These are phyloP conservation scores for Cadophora malorum DNA, from an alignment of 2,329 filamentous ascomycete species.

Conservation along the genomic window DNA sequence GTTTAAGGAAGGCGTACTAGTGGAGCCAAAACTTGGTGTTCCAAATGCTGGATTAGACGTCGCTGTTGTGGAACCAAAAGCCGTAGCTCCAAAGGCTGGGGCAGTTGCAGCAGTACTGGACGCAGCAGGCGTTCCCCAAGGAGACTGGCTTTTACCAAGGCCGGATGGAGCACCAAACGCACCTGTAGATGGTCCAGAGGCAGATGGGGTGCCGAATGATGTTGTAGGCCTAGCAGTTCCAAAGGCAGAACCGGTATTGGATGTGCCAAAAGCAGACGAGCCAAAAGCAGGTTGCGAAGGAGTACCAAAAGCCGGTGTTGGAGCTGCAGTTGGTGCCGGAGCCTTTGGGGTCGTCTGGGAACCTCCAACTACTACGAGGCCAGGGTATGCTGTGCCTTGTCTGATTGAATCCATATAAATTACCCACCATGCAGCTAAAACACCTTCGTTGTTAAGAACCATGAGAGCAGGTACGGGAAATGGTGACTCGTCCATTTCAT, in stretches of 20 bases:
- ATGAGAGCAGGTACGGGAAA: slow-evolving; percentile 84
- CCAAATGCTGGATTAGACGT: slow-evolving; percentile 55
- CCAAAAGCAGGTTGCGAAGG: slow-evolving; percentile 46
- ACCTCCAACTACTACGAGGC: slow-evolving; percentile 58
- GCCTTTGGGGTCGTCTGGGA: slow-evolving; percentile 30
- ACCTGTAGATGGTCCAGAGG: slow-evolving; percentile 48
- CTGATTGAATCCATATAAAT: slow-evolving; percentile 88
- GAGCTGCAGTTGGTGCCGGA: slow-evolving; percentile 36
- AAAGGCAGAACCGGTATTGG: slow-evolving; percentile 45
- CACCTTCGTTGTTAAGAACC: slow-evolving; percentile 86
- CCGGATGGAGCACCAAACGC: slow-evolving; percentile 48
- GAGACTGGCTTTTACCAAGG: slow-evolving; percentile 58
- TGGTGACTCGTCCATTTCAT: slow-evolving; percentile 80
- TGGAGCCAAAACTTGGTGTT: slow-evolving; percentile 51
- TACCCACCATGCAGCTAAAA: slow-evolving; percentile 88
- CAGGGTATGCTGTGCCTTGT: slow-evolving; percentile 74
- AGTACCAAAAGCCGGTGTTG: slow-evolving; percentile 42
- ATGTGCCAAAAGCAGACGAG: slow-evolving; percentile 42
- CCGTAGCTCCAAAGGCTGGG: slow-evolving; percentile 47
- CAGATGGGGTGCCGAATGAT: slow-evolving; percentile 46
- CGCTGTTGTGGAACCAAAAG: slow-evolving; percentile 52
- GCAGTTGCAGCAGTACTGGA: slow-evolving; percentile 44
- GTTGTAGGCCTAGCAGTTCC: slow-evolving; percentile 39
- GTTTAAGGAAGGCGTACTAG: slow-evolving; percentile 44
- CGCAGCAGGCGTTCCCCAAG: slow-evolving; percentile 53